Percentiles rank a stretch among this genome's conserved stretches.
phyloP scores from a whole-genome alignment of 257 asterid species.

The Solanum paucissectum region DNA sequence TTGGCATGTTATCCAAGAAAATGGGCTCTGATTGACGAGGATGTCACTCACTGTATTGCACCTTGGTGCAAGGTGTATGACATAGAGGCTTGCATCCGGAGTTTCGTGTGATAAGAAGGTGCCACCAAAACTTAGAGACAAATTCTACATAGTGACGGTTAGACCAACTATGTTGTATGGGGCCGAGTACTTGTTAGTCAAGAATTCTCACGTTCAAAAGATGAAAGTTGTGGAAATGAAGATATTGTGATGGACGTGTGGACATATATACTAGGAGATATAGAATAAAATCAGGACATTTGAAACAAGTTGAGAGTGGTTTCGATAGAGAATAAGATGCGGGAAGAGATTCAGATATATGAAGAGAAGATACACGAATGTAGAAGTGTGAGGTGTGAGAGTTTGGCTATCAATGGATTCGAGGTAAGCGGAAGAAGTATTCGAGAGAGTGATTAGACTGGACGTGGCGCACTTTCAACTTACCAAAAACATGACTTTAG shows the following conservation, averaged over 20 bases:
- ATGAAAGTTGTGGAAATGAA: neutral
- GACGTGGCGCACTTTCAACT: neutral
- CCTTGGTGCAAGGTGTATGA: neutral
- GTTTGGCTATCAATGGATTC: neutral
- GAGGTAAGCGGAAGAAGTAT: neutral
- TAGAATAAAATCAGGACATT: neutral
- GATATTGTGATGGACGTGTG: neutral
- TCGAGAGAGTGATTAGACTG: neutral
- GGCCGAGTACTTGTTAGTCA: neutral
- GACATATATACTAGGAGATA: neutral
- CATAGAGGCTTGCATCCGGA: neutral
- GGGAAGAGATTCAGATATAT: neutral
- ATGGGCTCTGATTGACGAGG: neutral
- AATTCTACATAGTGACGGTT: neutral
- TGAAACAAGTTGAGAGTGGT: neutral
- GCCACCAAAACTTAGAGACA: neutral
- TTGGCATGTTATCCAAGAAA: neutral
- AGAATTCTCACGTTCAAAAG: neutral
- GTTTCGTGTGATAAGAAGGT: neutral
- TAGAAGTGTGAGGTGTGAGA: fast-evolving
- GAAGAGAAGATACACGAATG: neutral
- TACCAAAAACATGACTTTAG: neutral
- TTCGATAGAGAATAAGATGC: neutral
- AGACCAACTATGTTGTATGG: neutral
- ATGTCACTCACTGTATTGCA: neutral